Evolutionary conservation across 2,329 filamentous ascomycete species (phyloP).

Genomic region (Aspergillus fischeri): DNA sequence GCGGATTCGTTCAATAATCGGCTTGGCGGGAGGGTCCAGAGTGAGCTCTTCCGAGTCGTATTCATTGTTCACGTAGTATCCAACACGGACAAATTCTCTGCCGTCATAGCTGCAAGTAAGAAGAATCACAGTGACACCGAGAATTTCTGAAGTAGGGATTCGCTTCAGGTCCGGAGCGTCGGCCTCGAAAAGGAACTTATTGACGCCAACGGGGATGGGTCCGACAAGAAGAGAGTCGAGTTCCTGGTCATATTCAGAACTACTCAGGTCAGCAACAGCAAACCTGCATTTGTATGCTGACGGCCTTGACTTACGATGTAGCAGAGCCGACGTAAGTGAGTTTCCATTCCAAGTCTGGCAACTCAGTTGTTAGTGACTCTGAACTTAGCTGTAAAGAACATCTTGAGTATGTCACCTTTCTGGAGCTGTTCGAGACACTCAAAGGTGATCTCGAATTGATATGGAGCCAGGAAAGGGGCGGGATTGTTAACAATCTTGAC

Average conservation of each 20-base stretch:
- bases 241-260: slow-evolving; percentile 96
- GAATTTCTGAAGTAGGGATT: slow-evolving; percentile 91
- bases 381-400: neutral
- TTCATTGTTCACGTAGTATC: slow-evolving; percentile 99
- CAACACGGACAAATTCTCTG: slow-evolving; percentile 93
- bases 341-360: slow-evolving; percentile 94
- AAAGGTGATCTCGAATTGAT: slow-evolving; percentile 98
- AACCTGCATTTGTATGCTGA: neutral
- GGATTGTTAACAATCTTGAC: slow-evolving; percentile 98
- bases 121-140: slow-evolving; percentile 95
- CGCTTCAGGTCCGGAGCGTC: slow-evolving; percentile 84
- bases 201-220: slow-evolving; percentile 94
- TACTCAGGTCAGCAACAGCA: slow-evolving; percentile 38
- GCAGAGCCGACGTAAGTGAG: slow-evolving; percentile 98
- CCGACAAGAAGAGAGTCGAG: slow-evolving; percentile 95
- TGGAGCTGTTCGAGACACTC: slow-evolving; percentile 93
- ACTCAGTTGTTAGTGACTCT: slow-evolving; percentile 14
- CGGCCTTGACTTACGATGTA: slow-evolving; percentile 67
- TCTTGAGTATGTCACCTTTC: slow-evolving; percentile 61
- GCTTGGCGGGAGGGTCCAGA: slow-evolving; percentile 85
- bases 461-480: slow-evolving; percentile 84
- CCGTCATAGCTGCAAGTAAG: slow-evolving; percentile 95
- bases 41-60: slow-evolving; percentile 89
- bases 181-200: slow-evolving; percentile 98
- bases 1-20: slow-evolving; percentile 83